Percentiles rank a stretch among this genome's conserved stretches.
Evolutionary conservation across 768 basidiomycete genomes (phyloP).

Genomic region (Suillus weaverae): DNA sequence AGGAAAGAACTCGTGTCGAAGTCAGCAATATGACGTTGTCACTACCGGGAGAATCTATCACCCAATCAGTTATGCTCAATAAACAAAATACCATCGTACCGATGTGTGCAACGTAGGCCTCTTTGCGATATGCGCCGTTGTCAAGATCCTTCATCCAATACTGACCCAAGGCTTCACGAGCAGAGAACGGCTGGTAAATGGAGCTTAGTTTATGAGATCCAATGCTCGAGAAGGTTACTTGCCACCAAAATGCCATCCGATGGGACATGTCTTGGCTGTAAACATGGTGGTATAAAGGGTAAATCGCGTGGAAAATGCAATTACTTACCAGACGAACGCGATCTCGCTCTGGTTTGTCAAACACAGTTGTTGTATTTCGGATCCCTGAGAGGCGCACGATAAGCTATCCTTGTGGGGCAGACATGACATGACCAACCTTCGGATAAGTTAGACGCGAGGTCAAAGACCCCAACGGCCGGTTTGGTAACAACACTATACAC

Average conservation of each 20-base stretch:
- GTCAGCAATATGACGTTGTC: conserved; percentile 85
- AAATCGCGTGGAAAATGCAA: not conserved
- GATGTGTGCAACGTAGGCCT: conserved; percentile 90
- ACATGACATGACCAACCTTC: conserved; percentile 60
- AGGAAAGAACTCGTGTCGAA: conserved; percentile 72
- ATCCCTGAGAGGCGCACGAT: conserved; percentile 59
- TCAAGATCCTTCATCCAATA: conserved; percentile 97
- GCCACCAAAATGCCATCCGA: conserved; percentile 87
- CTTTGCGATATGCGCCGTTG: conserved; percentile 80
- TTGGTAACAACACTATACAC: conserved; percentile 81
- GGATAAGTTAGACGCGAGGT: conserved; percentile 90
- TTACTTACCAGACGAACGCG: conserved; percentile 72
- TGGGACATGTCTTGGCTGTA: conserved; percentile 80
- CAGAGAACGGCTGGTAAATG: conserved; percentile 73
- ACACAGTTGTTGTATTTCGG: conserved; percentile 97
- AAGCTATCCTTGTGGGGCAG: not conserved
- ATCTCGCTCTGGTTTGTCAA: conserved; percentile 88
- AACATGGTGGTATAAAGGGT: not conserved
- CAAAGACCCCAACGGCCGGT: conserved; percentile 94
- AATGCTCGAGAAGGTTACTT: conserved; percentile 28
- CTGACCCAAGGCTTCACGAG: conserved; percentile 89
- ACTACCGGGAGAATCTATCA: conserved; percentile 68
- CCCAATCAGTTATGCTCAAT: conserved; percentile 13
- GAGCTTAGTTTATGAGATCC: not conserved
- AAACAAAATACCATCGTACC: conserved; percentile 47